Evolutionary conservation across 768 basidiomycete species (phyloP).

Genomic region (Rhodotorula paludigena): DNA sequence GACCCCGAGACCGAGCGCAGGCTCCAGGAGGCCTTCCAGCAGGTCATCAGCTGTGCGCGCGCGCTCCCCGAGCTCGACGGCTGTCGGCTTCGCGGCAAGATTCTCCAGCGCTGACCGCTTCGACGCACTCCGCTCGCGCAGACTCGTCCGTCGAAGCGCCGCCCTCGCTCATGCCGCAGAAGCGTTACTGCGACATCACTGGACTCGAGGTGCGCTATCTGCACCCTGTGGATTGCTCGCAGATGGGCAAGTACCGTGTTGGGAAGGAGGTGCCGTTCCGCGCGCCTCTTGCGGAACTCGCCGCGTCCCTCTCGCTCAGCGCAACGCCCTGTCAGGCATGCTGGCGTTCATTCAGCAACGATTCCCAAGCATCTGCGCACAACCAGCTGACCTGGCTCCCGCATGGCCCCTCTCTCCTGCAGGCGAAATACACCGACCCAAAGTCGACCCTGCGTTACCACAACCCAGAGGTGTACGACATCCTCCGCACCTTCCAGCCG

Average conservation of each 20-base stretch:
- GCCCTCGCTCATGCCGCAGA: not conserved
- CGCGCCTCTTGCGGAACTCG: not conserved
- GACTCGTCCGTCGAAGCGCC: not conserved
- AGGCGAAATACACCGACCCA: conserved; percentile 48
- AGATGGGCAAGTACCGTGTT: no score
- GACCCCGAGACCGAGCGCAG: conserved; percentile 2
- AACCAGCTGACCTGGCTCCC: no score
- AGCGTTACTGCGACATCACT: conserved; percentile 43
- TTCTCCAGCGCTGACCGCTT: not conserved
- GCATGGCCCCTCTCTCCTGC: not conserved
- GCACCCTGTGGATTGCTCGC: no score
- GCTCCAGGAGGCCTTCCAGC: not conserved
- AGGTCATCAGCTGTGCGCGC: conserved; percentile 11
- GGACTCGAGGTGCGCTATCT: conserved; percentile 46
- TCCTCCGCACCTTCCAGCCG: conserved; percentile 45
- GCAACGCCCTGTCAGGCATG: no score
- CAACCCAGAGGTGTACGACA: conserved; percentile 49
- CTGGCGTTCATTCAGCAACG: no score
- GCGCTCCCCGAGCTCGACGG: not conserved
- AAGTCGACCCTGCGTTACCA: conserved; percentile 49
- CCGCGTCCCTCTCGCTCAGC: no score
- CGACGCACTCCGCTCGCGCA: not conserved
- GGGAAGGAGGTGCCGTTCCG: no score
- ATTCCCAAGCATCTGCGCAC: no score
- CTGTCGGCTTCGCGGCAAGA: no score